Conservation (phyloP, 2,329 filamentous ascomycete genomes). For the Colletotrichum tanaceti region DNA sequence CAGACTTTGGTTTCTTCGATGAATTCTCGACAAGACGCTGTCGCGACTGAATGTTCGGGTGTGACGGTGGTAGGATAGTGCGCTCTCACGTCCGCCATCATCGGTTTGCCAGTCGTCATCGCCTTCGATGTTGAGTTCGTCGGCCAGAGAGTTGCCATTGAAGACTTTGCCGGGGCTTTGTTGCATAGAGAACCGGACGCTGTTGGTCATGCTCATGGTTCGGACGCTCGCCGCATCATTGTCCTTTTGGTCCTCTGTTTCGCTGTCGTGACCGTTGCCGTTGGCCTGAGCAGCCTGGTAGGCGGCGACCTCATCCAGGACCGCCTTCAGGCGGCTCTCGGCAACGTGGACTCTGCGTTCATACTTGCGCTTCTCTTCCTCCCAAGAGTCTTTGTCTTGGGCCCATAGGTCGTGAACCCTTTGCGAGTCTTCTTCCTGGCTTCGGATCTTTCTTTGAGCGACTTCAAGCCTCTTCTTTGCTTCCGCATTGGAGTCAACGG, state of each 20-base stretch:
- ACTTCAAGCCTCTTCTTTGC: slow-evolving; percentile 80
- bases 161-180: slow-evolving; percentile 62
- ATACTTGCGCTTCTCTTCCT: slow-evolving; percentile 81
- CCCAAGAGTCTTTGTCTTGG: slow-evolving; percentile 86
- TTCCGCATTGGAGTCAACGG: slow-evolving; percentile 78
- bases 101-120: slow-evolving; percentile 80
- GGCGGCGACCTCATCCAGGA: slow-evolving; percentile 87
- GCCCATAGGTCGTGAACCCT: slow-evolving; percentile 84
- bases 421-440: slow-evolving; percentile 85
- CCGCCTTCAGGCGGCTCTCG: slow-evolving; percentile 83
- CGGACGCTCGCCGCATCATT: slow-evolving; percentile 78
- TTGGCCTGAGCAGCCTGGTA: slow-evolving; percentile 69
- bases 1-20: slow-evolving; percentile 67
- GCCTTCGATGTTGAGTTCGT: slow-evolving; percentile 89
- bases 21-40: slow-evolving; percentile 62
- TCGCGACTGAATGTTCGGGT: slow-evolving; percentile 68
- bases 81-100: slow-evolving; percentile 75
- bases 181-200: slow-evolving; percentile 80
- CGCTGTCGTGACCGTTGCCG: slow-evolving; percentile 60
- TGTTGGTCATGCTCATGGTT: slow-evolving; percentile 78
- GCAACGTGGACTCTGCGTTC: slow-evolving; percentile 92
- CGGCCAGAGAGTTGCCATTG: slow-evolving; percentile 82
- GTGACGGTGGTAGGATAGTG: slow-evolving; percentile 64
- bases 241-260: slow-evolving; percentile 72
- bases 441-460: slow-evolving; percentile 80